These are phyloP conservation scores for Serendipita sp. DNA, from an alignment of 768 basidiomycete species.

Conservation along the genomic window DNA sequence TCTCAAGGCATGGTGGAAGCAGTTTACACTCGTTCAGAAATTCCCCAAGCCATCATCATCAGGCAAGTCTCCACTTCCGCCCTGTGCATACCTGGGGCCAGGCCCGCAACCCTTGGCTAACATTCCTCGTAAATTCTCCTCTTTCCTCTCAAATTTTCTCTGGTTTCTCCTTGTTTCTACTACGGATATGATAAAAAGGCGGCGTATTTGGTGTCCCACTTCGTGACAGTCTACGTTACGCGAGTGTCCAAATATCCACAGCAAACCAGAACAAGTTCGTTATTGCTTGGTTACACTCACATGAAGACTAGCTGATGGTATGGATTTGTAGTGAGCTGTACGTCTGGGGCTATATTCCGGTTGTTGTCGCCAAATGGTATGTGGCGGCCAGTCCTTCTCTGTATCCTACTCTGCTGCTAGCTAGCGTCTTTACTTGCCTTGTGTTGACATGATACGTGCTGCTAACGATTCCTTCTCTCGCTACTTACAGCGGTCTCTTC, in stretches of 20 bases:
- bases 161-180: background rate
- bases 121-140: background rate
- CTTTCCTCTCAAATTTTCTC: background rate
- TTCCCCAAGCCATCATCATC: background rate
- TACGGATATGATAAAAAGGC: background rate
- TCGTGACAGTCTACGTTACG: constrained; percentile 66
- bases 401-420: background rate
- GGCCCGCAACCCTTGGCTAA: background rate
- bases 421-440: background rate
- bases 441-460: background rate
- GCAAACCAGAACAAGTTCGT: constrained; percentile 38
- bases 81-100: too few species aligned
- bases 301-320: background rate
- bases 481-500: constrained; percentile 53
- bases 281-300: background rate
- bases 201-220: constrained; percentile 73
- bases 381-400: constrained; percentile 15
- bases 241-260: constrained; percentile 87
- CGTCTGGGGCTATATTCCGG: constrained; percentile 89
- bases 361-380: constrained; percentile 94
- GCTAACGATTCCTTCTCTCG: background rate
- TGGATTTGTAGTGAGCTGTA: constrained; percentile 48
- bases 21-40: constrained; percentile 45
- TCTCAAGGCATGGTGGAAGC: constrained; percentile 71
- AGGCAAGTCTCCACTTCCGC: background rate